These are phyloP conservation scores for Hermanozyma aechmeae DNA, from an alignment of 805 yeast species.

Conservation along the genomic window DNA sequence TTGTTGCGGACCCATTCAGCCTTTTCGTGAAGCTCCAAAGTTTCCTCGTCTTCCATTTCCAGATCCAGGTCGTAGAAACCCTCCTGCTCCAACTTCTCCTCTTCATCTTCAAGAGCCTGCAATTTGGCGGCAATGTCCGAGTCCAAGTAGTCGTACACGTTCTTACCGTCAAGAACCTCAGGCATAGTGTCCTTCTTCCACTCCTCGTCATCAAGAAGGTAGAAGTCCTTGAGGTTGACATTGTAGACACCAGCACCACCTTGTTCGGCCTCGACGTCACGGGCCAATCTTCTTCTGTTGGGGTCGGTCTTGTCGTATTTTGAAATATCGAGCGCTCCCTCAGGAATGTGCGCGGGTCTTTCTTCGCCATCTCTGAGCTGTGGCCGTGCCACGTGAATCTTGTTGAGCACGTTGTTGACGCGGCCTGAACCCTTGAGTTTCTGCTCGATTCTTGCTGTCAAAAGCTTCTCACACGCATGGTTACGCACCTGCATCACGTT, in stretches of 20 bases:
- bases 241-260: conserved; percentile 99
- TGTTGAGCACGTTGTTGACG: conserved; percentile 80
- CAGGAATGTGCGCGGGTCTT: conserved; percentile 79
- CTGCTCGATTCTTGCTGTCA: conserved; percentile 93
- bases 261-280: conserved; percentile 86
- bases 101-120: conserved; percentile 94
- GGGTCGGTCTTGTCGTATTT: conserved; percentile 78
- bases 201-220: conserved; percentile 86
- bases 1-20: conserved; percentile 94
- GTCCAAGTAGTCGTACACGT: conserved; percentile 94
- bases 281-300: conserved; percentile 68
- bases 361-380: conserved; percentile 77
- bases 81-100: conserved; percentile 83
- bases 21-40: conserved; percentile 56
- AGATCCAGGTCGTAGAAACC: conserved; percentile 93
- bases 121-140: conserved; percentile 90
- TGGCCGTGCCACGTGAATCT: conserved; percentile 92
- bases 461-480: conserved; percentile 92
- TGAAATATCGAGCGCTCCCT: conserved; percentile 46
- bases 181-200: conserved; percentile 99
- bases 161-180: conserved; percentile 90
- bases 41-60: conserved; percentile 45
- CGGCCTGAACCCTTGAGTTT: conserved; percentile 90
- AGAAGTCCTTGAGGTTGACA: conserved; percentile 86
- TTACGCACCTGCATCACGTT: conserved; percentile 94